These are phyloP conservation scores for Debaryomyces singareniensis DNA, from an alignment of 1,139 yeast genomes.

Conservation along the genomic window DNA sequence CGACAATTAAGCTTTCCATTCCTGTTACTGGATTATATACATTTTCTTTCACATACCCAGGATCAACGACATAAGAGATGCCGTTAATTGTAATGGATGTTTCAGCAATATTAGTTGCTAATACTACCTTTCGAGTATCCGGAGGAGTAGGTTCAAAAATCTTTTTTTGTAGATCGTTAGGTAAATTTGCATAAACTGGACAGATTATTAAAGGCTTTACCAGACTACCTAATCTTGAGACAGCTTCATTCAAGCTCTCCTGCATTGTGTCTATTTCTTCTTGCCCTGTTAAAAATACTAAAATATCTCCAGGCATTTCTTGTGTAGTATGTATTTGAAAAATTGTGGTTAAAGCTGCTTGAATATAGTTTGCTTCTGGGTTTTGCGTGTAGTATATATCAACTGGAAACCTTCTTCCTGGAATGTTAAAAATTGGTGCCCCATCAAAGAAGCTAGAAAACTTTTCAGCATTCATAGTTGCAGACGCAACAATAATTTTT, in stretches of 20 bases:
- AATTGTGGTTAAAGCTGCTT: conserved; percentile 83
- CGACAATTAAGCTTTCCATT: conserved; percentile 81
- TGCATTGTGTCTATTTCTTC: conserved; percentile 87
- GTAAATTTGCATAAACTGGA: conserved; percentile 89
- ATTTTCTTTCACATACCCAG: conserved; percentile 89
- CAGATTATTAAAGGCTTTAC: conserved; percentile 65
- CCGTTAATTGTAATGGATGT: conserved; percentile 95
- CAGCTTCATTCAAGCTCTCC: conserved; percentile 61
- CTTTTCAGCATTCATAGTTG: conserved; percentile 86
- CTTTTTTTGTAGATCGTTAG: conserved; percentile 72
- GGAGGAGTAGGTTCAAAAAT: conserved; percentile 88
- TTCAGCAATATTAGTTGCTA: conserved; percentile 96
- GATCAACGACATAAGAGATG: conserved; percentile 80
- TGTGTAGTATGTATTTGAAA: conserved; percentile 70
- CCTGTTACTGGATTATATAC: conserved; percentile 78
- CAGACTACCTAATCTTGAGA: conserved; percentile 54
- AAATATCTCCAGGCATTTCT: conserved; percentile 69
- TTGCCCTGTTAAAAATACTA: conserved; percentile 56
- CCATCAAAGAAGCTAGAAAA: conserved; percentile 72
- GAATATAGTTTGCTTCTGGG: conserved; percentile 86
- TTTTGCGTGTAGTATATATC: conserved; percentile 78
- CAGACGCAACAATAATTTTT: conserved; percentile 78
- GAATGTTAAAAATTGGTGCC: conserved; percentile 83
- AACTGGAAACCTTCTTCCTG: conserved; percentile 88
- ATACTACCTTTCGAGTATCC: conserved; percentile 74